Base-by-base conservation (phyloP, 805 yeast genomes). In the Saccharomycopsis sp. region DNA sequence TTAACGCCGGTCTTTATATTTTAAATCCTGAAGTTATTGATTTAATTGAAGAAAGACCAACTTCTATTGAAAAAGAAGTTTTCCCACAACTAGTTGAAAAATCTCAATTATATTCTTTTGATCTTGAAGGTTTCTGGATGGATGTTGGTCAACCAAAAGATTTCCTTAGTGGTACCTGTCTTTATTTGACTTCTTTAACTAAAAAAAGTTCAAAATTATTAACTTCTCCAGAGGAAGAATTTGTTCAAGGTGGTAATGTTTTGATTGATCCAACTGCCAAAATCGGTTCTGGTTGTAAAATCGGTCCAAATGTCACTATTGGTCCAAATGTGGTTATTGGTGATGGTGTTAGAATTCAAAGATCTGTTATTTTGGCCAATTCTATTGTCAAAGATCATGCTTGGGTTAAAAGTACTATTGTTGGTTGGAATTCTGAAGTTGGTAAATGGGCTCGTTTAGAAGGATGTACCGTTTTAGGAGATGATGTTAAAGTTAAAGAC, bases 131-230 rank as follows among this genome's bases (percentile, higher is more conserved):
- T 52, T 92, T 79, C 84, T 92, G 99, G 99, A 92, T 92, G 98
- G 99, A 92, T 66, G 96, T 92, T 54, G 99, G 99, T 66, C 99
- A 92, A 74, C 99, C 99, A 75, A 92, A 89, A 77, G 99, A 92
- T 69, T 92, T 87, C 79, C 69, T 92, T 51, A 79, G 95, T 46
- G 99, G 99, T 65, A 85, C 96, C 57, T 78, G 87, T 54, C 71
- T 89, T 51, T 92, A 88, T 74, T 74, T 92, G 64, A 73, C 82
- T 62, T 80, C 97, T 42, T 69, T 87, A 59, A 64, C 89, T 55
- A 82, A 82, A 76, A 85, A 79, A 67, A 60, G 67, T 53, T 83
- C 96, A 49, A 73, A 73, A 54, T 60, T 67, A 52, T 76, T 88
- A 60, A 74, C 78, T 47, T 58, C 74, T 37, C 58, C 69, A 49